Conservation (phyloP, 148 eudicot species). For the Persicaria maculosa region DNA sequence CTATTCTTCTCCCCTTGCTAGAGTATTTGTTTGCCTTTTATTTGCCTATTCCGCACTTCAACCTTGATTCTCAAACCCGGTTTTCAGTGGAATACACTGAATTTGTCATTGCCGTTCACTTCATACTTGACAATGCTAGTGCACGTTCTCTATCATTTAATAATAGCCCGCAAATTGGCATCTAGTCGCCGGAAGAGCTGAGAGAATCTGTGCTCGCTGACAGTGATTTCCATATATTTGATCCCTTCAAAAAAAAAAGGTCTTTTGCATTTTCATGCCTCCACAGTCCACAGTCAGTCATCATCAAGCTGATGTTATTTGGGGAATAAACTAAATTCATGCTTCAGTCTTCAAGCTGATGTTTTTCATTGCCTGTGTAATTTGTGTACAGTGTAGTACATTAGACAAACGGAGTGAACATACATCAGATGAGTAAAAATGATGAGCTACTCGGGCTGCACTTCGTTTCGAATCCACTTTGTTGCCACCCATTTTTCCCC, state of each 20-base stretch:
- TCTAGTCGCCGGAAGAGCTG: background rate
- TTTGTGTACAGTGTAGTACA: background rate
- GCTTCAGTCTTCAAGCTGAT: background rate
- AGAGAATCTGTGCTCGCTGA: background rate
- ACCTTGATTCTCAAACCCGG: no score
- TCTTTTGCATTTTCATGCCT: no score
- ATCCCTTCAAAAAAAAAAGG: background rate
- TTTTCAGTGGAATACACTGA: no score
- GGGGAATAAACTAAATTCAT: no score
- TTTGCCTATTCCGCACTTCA: no score
- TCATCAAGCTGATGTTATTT: background rate
- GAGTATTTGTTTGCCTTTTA: no score
- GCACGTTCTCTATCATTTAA: no score
- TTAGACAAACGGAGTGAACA: background rate
- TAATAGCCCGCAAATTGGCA: no score
- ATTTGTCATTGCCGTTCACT: no score
- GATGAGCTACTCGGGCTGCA: constrained; percentile 23
- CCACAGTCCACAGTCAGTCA: no score
- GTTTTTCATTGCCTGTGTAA: background rate
- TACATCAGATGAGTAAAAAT: background rate
- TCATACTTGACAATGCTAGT: no score
- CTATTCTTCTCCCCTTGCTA: no score
- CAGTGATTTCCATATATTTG: background rate
- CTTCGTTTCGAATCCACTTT: constrained; percentile 66
- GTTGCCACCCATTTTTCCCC: constrained; percentile 97